phyloP scores from a whole-genome alignment of 352 stramenopile genomes.

The Phytophthora sansomeana region DNA sequence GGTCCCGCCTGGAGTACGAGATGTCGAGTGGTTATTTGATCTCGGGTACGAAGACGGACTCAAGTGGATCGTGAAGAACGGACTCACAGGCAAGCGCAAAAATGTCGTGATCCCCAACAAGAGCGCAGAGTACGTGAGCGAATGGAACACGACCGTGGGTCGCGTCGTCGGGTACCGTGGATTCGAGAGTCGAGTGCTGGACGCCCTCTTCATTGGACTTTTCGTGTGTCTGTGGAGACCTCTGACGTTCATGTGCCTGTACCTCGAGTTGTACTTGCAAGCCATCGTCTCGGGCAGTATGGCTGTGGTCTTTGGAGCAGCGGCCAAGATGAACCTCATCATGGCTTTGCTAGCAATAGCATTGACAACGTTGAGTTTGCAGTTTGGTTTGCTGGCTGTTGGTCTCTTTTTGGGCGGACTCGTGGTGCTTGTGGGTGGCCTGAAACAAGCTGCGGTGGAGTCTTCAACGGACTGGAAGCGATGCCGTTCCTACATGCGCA shows the following conservation, averaged over 20 bases:
- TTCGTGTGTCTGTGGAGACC: constrained; percentile 86
- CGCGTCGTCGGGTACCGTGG: constrained; percentile 80
- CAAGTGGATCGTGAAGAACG: constrained; percentile 66
- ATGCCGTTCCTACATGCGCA: constrained; percentile 76
- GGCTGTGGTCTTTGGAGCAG: constrained; percentile 70
- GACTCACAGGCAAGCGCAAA: constrained; percentile 37
- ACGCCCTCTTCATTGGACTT: constrained; percentile 75
- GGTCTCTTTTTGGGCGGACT: constrained; percentile 69
- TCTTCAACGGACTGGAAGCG: constrained; percentile 79
- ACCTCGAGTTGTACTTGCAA: constrained; percentile 84
- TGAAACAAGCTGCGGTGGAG: constrained; percentile 58
- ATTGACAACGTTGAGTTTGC: constrained; percentile 59
- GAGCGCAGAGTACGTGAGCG: constrained; percentile 54
- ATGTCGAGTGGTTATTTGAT: constrained; percentile 88
- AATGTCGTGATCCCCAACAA: constrained; percentile 64
- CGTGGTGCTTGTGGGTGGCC: constrained; percentile 65
- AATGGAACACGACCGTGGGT: constrained; percentile 80
- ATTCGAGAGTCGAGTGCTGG: constrained; percentile 73
- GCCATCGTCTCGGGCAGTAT: constrained; percentile 74
- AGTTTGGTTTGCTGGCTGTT: constrained; percentile 51
- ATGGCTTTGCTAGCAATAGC: constrained; percentile 54
- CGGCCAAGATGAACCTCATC: constrained; percentile 71
- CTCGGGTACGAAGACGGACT: constrained; percentile 85
- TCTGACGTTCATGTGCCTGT: constrained; percentile 79
- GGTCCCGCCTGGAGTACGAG: constrained; percentile 65